A percentile compares a stretch with the other conserved stretches of the same genome.
These are phyloP conservation scores for Furcasterigmium furcatum DNA, from an alignment of 2,329 filamentous ascomycete species.

Conservation along the genomic window DNA sequence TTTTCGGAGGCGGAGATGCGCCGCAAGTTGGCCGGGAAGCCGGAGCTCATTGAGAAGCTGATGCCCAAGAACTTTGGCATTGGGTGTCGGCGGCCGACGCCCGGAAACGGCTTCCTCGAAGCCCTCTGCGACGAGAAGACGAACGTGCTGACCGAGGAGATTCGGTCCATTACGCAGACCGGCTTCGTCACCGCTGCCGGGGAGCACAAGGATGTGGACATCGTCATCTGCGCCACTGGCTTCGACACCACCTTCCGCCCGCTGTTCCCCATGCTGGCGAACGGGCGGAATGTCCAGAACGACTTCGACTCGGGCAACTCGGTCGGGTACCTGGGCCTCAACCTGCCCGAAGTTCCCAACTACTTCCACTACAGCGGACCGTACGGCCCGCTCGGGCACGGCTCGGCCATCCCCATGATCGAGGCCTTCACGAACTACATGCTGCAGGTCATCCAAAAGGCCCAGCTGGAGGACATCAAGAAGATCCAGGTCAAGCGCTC, in stretches of 20 bases:
- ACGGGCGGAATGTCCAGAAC: no score
- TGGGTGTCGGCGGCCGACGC: neutral
- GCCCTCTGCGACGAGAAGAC: neutral
- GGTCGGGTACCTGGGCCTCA: neutral
- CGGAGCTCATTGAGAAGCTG: neutral
- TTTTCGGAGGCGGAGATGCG: no score
- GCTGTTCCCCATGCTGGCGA: neutral
- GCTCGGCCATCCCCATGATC: neutral
- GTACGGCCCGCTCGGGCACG: neutral
- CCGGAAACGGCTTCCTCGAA: neutral
- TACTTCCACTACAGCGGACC: neutral
- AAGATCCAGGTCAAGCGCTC: conserved; percentile 6
- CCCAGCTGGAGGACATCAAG: conserved; percentile 7
- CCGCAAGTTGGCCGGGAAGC: neutral
- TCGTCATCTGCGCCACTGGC: no score
- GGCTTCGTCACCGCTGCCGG: neutral
- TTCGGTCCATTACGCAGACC: no score
- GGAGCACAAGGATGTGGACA: neutral
- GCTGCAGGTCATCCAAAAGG: conserved; percentile 14
- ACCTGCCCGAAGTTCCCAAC: neutral
- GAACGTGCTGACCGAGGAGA: neutral
- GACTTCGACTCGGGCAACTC: no score
- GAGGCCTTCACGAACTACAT: conserved; percentile 13
- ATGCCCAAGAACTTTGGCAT: neutral
- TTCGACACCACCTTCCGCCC: neutral